Base-by-base conservation (phyloP, 805 yeast species). In the Myxozyma monticola region DNA sequence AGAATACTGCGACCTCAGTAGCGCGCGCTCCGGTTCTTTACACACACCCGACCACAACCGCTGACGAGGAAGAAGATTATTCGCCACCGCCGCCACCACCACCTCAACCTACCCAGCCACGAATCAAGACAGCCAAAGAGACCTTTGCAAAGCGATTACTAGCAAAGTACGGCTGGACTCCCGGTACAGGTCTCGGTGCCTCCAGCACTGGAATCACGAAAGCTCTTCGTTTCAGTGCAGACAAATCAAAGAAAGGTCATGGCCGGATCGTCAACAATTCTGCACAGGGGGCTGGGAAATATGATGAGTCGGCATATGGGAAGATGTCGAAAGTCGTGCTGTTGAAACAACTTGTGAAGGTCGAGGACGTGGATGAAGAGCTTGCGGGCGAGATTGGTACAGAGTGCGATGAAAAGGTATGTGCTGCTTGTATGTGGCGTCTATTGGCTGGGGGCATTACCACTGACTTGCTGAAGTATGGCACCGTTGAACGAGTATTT, bases 111-210 rank as follows among this genome's bases (percentile, higher is more conserved):
- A 15, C n/a, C 8, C 36, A 14, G 17, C 45, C 51, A 20, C 46
- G 41, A 1, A 15, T 24, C n/a, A 39, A 29, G 18, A 24, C 49
- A 9, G 45, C 48, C 4, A 43, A 45, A 14, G 54, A 50, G 26
- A 48, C 60, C 3, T 57, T 57, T 33, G 60, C 60, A 9, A 41
- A 47, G 20, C 39, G 60, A 12, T 29, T 55, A 6, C 29, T 57
- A 36, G 14, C 46, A 2, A 57, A 57, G 28, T 52, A 57, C 31
- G 60, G 60, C 42, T 57, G 60, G 60, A 48, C 57, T 14, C 56
- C 59, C 12, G 60, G 60, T 2, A 25, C 46, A 17, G 60, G 60
- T 4, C 45, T 57, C 7, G 60, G 60, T n/a, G 42, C 54, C 5
- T 8, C 41, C 6, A 37, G 48, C 4, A 33, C 35, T 10, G 60